Conservation (phyloP, 768 basidiomycete genomes). For the Phylloporus sp. region DNA sequence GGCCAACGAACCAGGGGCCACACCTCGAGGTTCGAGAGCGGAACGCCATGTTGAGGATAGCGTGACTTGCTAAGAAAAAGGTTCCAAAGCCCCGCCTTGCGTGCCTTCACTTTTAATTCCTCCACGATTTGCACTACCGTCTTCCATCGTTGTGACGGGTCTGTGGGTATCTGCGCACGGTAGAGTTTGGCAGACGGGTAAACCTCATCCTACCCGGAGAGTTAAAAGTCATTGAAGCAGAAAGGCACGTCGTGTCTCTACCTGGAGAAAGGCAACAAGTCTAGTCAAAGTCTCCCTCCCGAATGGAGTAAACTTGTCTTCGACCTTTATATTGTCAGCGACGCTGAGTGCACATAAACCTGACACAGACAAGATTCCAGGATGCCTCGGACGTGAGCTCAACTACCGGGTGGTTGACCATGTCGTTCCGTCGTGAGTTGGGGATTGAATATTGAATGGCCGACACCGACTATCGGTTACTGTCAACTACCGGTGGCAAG, state of each 20-base stretch:
- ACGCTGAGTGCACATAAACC: background rate
- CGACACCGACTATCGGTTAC: constrained; percentile 8
- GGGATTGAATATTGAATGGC: background rate
- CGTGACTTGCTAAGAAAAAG: constrained; percentile 93
- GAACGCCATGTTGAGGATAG: constrained; percentile 85
- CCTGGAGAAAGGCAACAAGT: constrained; percentile 82
- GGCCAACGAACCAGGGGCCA: constrained; percentile 9
- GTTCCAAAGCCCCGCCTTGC: constrained; percentile 91
- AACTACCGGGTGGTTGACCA: constrained; percentile 68
- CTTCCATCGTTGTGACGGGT: constrained; percentile 77
- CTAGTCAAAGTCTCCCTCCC: constrained; percentile 85
- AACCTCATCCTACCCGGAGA: constrained; percentile 68
- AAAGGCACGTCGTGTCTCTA: constrained; percentile 28
- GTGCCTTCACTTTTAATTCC: constrained; percentile 85
- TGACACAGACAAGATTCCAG: constrained; percentile 72
- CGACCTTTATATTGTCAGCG: constrained; percentile 47
- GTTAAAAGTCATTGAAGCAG: background rate
- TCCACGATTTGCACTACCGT: constrained; percentile 76
- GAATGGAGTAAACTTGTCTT: constrained; percentile 89
- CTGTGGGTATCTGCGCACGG: constrained; percentile 75
- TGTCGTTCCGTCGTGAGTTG: constrained; percentile 21
- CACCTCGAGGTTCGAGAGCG: constrained; percentile 92
- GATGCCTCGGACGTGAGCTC: constrained; percentile 79
- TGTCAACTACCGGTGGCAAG: background rate
- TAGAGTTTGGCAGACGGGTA: constrained; percentile 74